Evolutionary conservation across 371 early-diverging fungal genomes (phyloP), one percentile per base, ranked within the genome.

Genomic region (Phascolomyces articulosus): DNA sequence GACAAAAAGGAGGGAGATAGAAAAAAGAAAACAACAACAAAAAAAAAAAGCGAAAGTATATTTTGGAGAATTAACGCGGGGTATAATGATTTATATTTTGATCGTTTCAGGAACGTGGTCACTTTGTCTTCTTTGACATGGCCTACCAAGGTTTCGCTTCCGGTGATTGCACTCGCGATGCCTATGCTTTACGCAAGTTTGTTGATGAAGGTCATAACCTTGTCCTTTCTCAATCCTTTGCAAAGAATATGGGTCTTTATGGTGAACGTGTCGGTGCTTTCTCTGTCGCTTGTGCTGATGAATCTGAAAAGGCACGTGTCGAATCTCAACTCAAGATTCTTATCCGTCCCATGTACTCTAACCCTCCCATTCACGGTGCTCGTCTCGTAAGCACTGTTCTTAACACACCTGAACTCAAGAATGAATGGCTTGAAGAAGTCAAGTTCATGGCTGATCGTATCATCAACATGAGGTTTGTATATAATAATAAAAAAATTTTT

Each of bases 101-200:
- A 44, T 44, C 44, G 44, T 21, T 38, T 49, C 66, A 80, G 84
- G 86, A 88, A 57, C 91, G 92, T 70, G 83, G 85, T 11, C 96
- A 96, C 80, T 89, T 96, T 63, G 81, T 89, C 62, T 98, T 98
- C 90, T 98, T 99, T 69, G 98, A 99, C 77, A 96, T 97, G 95
- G 99, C 98, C 40, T 99, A 99, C 85, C 98, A 98, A 87, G 99
- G 99, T 44, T 99, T 99, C 73, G 98, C 98, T 47, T 95, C 96
- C 23, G 99, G 99, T 65, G 89, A 94, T 80, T 90, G 92, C 56
- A 80, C 84, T 75, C 85, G 86, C 60, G 99, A 99, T 78, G 97
- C 98, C 18, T 94, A 93, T 72, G 96, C 97, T 64, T 82, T 97
- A 59, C 96, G 99, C 69, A 88, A 92, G 76, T 99, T 99, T 77